Evolutionary conservation across 2,329 filamentous ascomycete species (phyloP), one percentile per base, ranked within the genome.

Genomic region (Fusarium tuaranense): DNA sequence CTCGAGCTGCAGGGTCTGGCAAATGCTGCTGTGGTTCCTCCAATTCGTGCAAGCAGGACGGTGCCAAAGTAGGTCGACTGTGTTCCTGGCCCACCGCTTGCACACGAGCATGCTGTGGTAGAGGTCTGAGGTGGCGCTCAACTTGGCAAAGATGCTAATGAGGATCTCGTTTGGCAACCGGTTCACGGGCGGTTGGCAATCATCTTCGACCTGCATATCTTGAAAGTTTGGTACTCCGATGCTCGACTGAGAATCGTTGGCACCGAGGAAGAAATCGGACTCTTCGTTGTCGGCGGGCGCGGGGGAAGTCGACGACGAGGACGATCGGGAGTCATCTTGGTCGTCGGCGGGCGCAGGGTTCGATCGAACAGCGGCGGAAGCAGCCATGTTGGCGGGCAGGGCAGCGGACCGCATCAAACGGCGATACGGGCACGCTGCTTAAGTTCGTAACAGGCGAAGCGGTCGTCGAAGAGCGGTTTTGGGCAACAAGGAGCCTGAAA

Each of bases 41-140:
- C 95, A 98, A 78, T 92, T 94, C 79, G 93, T 95, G 85, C 97
- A 98, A 32, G 94, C 92, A 2, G 97, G 97, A 44, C 97, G 90
- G 83, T 98, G 95, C 97, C 97, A 99, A 25, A 99, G 88, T 75
- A 98, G 89, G 73, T 97, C 96, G 76, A 98, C 97, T 62, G 94
- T 93, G 81, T 98, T 98, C 73, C 93, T 89, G 32, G 97, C 94
- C 97, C 97, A 99, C 72, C 93, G 91, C 83, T 95, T 95, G 80
- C 93, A 98, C n/a, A 98, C 95, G 74, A 97, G 87, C 94, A 98
- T 95, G 84, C 94, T 97, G 83, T 92, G 92, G 76, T 95, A 89
- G 77, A 98, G 89, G 80, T 99, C 96, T 53, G 87, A 86, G 3
- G 95, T 89, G 14, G 89, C 91, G 78, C 88, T 92, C 68, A 99